Evolutionary conservation across 768 basidiomycete genomes (phyloP).

Genomic region (Pleurotus sapidus): DNA sequence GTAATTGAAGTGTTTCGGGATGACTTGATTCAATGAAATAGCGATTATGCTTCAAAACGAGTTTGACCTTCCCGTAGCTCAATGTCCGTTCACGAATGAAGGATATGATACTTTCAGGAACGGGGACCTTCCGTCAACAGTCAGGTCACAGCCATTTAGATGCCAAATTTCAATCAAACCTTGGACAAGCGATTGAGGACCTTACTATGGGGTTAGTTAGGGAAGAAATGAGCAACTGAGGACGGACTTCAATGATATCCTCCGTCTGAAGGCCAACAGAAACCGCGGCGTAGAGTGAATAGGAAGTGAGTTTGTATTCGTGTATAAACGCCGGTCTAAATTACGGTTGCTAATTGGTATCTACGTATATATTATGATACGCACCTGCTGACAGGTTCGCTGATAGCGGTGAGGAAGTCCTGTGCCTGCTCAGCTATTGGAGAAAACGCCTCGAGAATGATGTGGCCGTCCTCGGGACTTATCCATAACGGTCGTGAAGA

Average conservation of each 20-base stretch:
- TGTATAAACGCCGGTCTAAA: slow-evolving; percentile 94
- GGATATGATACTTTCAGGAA: slow-evolving; percentile 79
- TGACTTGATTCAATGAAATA: slow-evolving; percentile 97
- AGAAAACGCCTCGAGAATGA: slow-evolving; percentile 97
- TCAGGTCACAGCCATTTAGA: neutral
- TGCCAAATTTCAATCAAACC: slow-evolving; percentile 32
- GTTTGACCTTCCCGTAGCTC: slow-evolving; percentile 97
- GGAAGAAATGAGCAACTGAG: slow-evolving; percentile 18
- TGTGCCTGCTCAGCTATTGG: slow-evolving; percentile 98
- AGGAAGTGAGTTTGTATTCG: slow-evolving; percentile 98
- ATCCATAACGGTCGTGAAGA: slow-evolving; percentile 94
- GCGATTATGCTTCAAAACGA: slow-evolving; percentile 96
- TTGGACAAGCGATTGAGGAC: slow-evolving; percentile 82
- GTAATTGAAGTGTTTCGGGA: slow-evolving; percentile 84
- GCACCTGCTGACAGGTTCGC: slow-evolving; percentile 97
- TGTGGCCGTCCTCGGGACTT: slow-evolving; percentile 85
- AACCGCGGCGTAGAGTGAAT: slow-evolving; percentile 97
- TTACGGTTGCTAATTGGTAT: slow-evolving; percentile 20
- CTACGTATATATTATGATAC: slow-evolving; percentile 33
- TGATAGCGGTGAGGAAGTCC: slow-evolving; percentile 96
- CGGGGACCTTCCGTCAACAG: slow-evolving; percentile 64
- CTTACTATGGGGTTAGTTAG: slow-evolving; percentile 38
- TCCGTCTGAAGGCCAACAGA: slow-evolving; percentile 97
- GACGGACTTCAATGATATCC: slow-evolving; percentile 93
- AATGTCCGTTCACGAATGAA: slow-evolving; percentile 93